Conservation (phyloP, 1,284 basidiomycete genomes). For the Sphagnurus paluster region DNA sequence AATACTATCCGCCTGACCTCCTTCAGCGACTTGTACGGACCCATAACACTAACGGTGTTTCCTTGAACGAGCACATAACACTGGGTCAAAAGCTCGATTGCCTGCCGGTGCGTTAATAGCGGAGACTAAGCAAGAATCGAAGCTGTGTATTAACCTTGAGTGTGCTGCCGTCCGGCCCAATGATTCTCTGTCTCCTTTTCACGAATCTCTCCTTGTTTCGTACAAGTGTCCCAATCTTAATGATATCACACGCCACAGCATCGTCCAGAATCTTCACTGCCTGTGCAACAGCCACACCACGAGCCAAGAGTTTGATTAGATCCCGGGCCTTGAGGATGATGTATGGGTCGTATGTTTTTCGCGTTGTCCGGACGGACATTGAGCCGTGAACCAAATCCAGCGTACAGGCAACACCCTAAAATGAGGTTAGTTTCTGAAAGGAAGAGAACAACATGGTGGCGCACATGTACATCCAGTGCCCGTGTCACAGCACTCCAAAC, state of each 20-base stretch:
- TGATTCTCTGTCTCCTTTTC: conserved; percentile 93
- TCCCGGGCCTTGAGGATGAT: conserved; percentile 95
- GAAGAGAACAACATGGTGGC: conserved; percentile 17
- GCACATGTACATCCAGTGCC: conserved; percentile 80
- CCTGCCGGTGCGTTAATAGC: conserved; percentile 46
- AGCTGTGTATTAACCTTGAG: conserved; percentile 69
- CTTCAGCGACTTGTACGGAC: conserved; percentile 92
- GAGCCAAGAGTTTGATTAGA: conserved; percentile 92
- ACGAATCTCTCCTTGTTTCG: conserved; percentile 98
- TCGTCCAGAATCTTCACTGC: conserved; percentile 93
- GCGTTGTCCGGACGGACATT: conserved; percentile 96
- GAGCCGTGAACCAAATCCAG: conserved; percentile 96
- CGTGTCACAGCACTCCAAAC: conserved; percentile 94
- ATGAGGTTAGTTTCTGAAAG: conserved; percentile 9
- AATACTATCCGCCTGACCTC: conserved; percentile 94
- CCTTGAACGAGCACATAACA: conserved; percentile 99
- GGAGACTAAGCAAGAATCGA: not conserved
- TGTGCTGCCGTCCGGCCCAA: conserved; percentile 95
- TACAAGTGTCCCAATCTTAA: conserved; percentile 95
- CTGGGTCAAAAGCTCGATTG: conserved; percentile 94
- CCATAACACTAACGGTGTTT: conserved; percentile 98
- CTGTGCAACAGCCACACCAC: conserved; percentile 84
- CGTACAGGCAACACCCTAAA: conserved; percentile 85
- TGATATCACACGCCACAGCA: conserved; percentile 91
- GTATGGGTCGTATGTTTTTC: conserved; percentile 97